Percentiles rank a stretch among this genome's conserved stretches.
phyloP scores from a whole-genome alignment of 345 rosid genomes.

The Populus euphratica region DNA sequence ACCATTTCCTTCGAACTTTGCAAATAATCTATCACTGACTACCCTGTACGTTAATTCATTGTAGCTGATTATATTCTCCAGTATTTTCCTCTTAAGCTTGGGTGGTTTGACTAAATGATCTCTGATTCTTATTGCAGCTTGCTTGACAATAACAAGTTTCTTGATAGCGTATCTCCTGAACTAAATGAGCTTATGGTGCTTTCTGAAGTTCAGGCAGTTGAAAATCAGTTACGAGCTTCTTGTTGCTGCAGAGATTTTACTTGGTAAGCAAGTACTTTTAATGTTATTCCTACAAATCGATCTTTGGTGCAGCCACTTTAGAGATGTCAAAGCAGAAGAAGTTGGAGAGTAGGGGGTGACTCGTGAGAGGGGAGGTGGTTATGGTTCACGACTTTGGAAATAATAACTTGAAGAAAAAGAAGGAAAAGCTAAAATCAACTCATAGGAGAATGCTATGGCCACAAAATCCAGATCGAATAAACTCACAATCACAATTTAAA shows the following conservation, averaged over 20 bases:
- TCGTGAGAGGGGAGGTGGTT: neutral
- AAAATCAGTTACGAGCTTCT: slow-evolving; percentile 28
- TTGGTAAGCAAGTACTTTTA: slow-evolving; percentile 19
- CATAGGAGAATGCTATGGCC: neutral
- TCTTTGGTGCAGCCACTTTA: neutral
- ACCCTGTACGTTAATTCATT: slow-evolving; percentile 40
- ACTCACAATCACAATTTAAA: neutral
- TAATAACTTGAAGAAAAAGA: neutral
- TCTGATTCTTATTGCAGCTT: slow-evolving; percentile 32
- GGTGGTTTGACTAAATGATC: slow-evolving; percentile 12
- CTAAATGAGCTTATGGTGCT: slow-evolving; percentile 31
- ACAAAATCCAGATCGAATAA: neutral
- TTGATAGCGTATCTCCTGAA: slow-evolving; percentile 38
- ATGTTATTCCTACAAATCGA: neutral
- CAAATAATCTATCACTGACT: slow-evolving; percentile 35
- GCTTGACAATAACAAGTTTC: slow-evolving; percentile 48
- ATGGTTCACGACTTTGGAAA: neutral
- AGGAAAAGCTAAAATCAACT: neutral
- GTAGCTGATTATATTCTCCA: neutral
- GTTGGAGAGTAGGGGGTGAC: neutral
- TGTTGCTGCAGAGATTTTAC: slow-evolving; percentile 12
- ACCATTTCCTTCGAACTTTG: slow-evolving; percentile 41
- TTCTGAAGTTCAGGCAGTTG: slow-evolving; percentile 47
- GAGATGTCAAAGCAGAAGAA: neutral
- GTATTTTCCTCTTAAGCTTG: neutral